These are phyloP conservation scores for Plectosphaerella sp. DNA, from an alignment of 2,329 filamentous ascomycete species.

Conservation along the genomic window DNA sequence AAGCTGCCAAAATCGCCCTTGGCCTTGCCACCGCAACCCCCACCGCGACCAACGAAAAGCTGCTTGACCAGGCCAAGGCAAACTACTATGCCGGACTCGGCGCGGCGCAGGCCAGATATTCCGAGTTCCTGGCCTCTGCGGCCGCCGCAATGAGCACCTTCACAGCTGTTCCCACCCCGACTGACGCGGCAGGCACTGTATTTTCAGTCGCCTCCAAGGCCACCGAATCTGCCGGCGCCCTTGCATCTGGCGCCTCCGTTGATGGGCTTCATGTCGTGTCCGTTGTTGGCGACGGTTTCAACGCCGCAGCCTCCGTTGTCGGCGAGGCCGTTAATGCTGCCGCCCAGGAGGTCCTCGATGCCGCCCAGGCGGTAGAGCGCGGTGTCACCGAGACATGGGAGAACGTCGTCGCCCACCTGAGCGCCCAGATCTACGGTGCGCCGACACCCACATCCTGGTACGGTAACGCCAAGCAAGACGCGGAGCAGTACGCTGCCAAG, in stretches of 20 bases:
- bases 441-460: slow-evolving; percentile 57
- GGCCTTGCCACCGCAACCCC: slow-evolving; percentile 58
- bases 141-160: slow-evolving; percentile 61
- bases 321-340: slow-evolving; percentile 30
- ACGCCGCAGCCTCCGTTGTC: slow-evolving; percentile 31
- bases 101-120: slow-evolving; percentile 73
- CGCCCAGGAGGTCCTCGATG: slow-evolving; percentile 34
- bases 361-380: slow-evolving; percentile 31
- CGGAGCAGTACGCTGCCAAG: slow-evolving; percentile 55
- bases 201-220: slow-evolving; percentile 42
- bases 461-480: slow-evolving; percentile 39
- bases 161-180: slow-evolving; percentile 57
- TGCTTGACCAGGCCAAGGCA: slow-evolving; percentile 55
- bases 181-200: slow-evolving; percentile 43
- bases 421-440: slow-evolving; percentile 65
- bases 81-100: slow-evolving; percentile 77
- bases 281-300: slow-evolving; percentile 35
- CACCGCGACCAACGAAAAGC: slow-evolving; percentile 49
- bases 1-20: slow-evolving; percentile 61
- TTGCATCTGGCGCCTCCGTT: slow-evolving; percentile 41
- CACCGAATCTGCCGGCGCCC: slow-evolving; percentile 38
- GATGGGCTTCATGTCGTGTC: slow-evolving; percentile 48
- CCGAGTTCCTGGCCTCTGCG: slow-evolving; percentile 67
- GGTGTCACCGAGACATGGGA: slow-evolving; percentile 35
- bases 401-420: slow-evolving; percentile 54